phyloP scores from a whole-genome alignment of 176 grass and related monocot species.

The Poa pratensis region DNA sequence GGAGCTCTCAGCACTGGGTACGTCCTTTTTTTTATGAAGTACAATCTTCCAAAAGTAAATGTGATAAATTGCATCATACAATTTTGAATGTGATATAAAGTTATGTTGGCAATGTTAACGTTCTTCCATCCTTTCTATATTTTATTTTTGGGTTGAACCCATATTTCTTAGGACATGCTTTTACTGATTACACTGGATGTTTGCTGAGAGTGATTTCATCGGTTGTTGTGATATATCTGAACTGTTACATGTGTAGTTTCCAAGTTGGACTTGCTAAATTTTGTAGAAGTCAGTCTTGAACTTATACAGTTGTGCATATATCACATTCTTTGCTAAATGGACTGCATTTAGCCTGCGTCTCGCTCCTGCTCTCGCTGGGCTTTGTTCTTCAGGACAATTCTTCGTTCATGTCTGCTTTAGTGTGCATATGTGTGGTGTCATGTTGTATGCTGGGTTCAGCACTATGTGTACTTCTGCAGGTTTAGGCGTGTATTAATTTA shows the following conservation, averaged over 20 bases:
- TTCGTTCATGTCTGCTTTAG: background rate
- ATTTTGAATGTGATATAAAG: background rate
- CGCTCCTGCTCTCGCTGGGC: background rate
- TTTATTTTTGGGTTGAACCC: background rate
- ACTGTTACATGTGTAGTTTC: background rate
- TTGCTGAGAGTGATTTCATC: constrained; percentile 12
- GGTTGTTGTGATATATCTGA: background rate
- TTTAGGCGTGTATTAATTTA: background rate
- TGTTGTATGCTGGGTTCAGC: background rate
- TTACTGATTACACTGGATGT: constrained; percentile 17
- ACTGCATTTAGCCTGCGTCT: background rate
- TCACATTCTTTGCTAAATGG: background rate
- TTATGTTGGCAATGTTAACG: background rate
- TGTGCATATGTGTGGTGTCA: background rate
- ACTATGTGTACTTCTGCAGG: background rate
- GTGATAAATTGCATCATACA: background rate
- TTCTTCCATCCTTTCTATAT: constrained; percentile 30
- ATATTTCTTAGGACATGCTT: background rate
- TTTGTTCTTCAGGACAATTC: background rate
- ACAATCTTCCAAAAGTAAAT: background rate
- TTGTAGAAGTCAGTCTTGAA: constrained; percentile 7
- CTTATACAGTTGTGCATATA: background rate
- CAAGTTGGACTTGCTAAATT: background rate
- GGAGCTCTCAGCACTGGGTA: too few relatives aligned
- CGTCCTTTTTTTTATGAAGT: too few relatives aligned